These are phyloP conservation scores for Phytophthora brassicae DNA, from an alignment of 352 stramenopile species.

Conservation along the genomic window DNA sequence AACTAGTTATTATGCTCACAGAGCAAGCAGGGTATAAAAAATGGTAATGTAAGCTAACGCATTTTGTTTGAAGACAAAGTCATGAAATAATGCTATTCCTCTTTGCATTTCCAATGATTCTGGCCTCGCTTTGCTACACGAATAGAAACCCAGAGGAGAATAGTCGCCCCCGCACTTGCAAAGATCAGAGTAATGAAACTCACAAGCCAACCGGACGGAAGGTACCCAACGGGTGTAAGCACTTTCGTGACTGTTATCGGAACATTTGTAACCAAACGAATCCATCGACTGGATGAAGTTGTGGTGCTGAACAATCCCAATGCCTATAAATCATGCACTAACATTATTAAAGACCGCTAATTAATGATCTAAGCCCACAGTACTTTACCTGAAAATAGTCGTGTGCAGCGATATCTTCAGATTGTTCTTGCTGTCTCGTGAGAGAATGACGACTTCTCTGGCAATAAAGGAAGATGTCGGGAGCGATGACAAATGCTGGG, in stretches of 20 bases:
- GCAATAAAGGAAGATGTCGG: constrained; percentile 50
- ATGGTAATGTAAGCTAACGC: too few relatives aligned
- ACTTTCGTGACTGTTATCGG: constrained; percentile 30
- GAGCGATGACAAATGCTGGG: constrained; percentile 39
- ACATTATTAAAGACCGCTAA: too few relatives aligned
- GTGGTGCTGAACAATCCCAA: constrained; percentile 13
- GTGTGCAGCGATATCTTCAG: constrained; percentile 2
- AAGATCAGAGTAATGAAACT: constrained; percentile 49
- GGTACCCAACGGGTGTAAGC: constrained; percentile 44
- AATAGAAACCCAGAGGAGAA: constrained; percentile 44
- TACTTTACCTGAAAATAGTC: constrained; percentile 27
- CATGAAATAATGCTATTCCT: too few relatives aligned
- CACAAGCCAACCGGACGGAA: constrained; percentile 43
- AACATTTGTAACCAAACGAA: constrained; percentile 21
- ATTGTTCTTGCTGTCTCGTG: not conserved
- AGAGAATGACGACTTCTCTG: not conserved
- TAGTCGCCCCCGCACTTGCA: constrained; percentile 34
- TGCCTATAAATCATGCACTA: constrained; percentile 10
- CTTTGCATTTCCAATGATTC: constrained; percentile 31
- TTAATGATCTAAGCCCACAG: too few relatives aligned
- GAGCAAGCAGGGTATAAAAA: constrained; percentile 23
- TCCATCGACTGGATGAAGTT: constrained; percentile 21
- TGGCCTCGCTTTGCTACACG: constrained; percentile 10
- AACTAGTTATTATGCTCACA: constrained; percentile 15
- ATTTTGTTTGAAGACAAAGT: constrained; percentile 14